phyloP scores from a whole-genome alignment of 106 monocot species.

The Dendrobium nobile region DNA sequence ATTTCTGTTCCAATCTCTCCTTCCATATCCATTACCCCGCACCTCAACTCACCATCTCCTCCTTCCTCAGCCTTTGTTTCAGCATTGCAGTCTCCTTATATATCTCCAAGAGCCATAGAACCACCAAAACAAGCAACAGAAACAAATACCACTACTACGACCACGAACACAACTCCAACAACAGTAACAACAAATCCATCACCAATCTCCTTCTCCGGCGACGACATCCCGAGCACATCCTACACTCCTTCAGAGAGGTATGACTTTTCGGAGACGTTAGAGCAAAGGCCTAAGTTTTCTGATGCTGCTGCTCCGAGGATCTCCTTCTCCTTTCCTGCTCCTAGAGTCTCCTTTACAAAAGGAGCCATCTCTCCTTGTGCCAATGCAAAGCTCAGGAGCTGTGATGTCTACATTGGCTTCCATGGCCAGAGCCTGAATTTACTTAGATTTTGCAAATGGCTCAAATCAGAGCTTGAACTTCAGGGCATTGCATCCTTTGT shows the following conservation, averaged over 20 bases:
- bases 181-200: slow-evolving; percentile 33
- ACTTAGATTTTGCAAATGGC: slow-evolving; percentile 81
- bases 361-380: slow-evolving; percentile 50
- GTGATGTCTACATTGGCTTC: slow-evolving; percentile 89
- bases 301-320: slow-evolving; percentile 38
- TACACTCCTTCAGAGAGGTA: slow-evolving; percentile 67
- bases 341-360: slow-evolving; percentile 65
- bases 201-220: slow-evolving; percentile 53
- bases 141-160: slow-evolving; percentile 18
- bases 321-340: slow-evolving; percentile 87
- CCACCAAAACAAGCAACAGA: slow-evolving; percentile 19
- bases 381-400: slow-evolving; percentile 78
- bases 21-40: slow-evolving; percentile 46
- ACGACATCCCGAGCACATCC: slow-evolving; percentile 77
- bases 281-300: slow-evolving; percentile 51
- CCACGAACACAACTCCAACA: slow-evolving; percentile 1
- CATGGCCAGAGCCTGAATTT: slow-evolving; percentile 72
- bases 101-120: slow-evolving; percentile 47
- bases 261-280: slow-evolving; percentile 40
- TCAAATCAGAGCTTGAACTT: slow-evolving; percentile 72
- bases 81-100: slow-evolving; percentile 68
- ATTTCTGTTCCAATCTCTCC: slow-evolving; percentile 45
- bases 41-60: slow-evolving; percentile 62
- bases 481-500: slow-evolving; percentile 84
- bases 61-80: slow-evolving; percentile 73